A percentile compares a stretch with the other conserved stretches of the same genome.
These are phyloP conservation scores for Lactuca sativa DNA, from an alignment of 129 eudicot genomes.

Conservation along the genomic window DNA sequence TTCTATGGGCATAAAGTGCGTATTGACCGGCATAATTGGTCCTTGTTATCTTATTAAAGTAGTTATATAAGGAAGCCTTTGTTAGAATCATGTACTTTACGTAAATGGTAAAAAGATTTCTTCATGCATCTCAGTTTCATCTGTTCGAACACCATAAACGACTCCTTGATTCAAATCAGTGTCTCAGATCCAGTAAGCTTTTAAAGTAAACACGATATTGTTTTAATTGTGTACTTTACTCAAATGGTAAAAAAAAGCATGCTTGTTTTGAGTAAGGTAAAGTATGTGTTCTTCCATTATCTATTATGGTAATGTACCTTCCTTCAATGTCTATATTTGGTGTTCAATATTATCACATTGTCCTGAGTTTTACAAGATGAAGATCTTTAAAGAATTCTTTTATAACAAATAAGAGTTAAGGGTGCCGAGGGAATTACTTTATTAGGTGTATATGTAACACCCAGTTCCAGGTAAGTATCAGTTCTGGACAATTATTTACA, in stretches of 20 bases:
- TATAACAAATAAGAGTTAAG: conserved; percentile 90
- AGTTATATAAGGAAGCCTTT: too few relatives aligned
- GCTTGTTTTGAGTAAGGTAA: conserved; percentile 99
- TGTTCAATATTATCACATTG: conserved; percentile 99
- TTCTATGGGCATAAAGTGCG: too few relatives aligned
- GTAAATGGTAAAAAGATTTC: conserved; percentile 40
- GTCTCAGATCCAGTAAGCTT: conserved; percentile 97
- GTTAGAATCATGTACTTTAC: too few relatives aligned
- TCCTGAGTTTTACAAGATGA: conserved; percentile 93
- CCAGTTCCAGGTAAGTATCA: too few relatives aligned
- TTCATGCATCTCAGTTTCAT: conserved; percentile 91
- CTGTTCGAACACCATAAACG: conserved; percentile 96
- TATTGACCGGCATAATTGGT: too few relatives aligned
- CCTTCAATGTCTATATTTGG: conserved; percentile 97
- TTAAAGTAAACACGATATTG: conserved; percentile 90
- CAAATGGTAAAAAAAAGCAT: conserved; percentile 88
- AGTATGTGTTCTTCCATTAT: conserved; percentile 95
- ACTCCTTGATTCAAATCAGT: conserved; percentile 97
- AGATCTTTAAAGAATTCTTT: conserved; percentile 86
- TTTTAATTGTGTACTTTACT: conserved; percentile 97
- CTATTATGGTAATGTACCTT: conserved; percentile 85
- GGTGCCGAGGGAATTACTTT: conserved; percentile 89
- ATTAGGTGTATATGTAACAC: conserved; percentile 52
- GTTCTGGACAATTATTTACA: too few relatives aligned
- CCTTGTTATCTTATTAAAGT: too few relatives aligned